Evolutionary conservation across 768 basidiomycete genomes (phyloP).

Genomic region (Porpolomopsis calyptriformis): DNA sequence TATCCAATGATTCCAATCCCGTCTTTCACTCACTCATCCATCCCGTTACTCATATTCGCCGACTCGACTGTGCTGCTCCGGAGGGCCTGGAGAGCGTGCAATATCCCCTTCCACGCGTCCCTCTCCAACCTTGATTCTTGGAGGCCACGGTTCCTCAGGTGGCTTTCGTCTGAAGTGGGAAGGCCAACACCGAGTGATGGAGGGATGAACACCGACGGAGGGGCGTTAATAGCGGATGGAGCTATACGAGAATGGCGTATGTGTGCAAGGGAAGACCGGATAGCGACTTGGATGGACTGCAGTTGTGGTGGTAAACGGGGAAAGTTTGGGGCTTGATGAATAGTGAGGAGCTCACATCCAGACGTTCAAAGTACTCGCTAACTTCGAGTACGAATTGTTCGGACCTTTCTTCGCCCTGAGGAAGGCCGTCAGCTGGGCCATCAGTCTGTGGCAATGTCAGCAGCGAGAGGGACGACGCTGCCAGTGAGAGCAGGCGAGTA

Average conservation of each 20-base stretch:
- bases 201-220: conserved; percentile 60
- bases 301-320: conserved; percentile 5
- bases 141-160: conserved; percentile 43
- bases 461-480: conserved; percentile 68
- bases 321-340: conserved; percentile 1
- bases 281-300: conserved; percentile 64
- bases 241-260: conserved; percentile 75
- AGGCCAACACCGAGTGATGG: conserved; percentile 72
- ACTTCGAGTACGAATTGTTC: conserved; percentile 80
- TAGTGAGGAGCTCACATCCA: conserved; percentile 45
- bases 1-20: too few relatives aligned
- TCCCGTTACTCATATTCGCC: background rate
- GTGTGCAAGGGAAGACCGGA: conserved; percentile 72
- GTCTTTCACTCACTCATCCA: too few relatives aligned
- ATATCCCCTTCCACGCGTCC: conserved; percentile 69
- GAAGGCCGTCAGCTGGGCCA: conserved; percentile 50
- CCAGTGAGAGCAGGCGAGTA: conserved; percentile 60
- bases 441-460: conserved; percentile 80
- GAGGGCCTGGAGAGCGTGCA: conserved; percentile 41
- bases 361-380: conserved; percentile 74
- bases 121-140: conserved; percentile 70
- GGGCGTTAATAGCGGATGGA: conserved; percentile 80
- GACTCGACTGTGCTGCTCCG: background rate
- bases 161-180: conserved; percentile 31
- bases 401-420: conserved; percentile 73